phyloP scores from a whole-genome alignment of 768 basidiomycete species.

The Macrolepiota albuminosa region DNA sequence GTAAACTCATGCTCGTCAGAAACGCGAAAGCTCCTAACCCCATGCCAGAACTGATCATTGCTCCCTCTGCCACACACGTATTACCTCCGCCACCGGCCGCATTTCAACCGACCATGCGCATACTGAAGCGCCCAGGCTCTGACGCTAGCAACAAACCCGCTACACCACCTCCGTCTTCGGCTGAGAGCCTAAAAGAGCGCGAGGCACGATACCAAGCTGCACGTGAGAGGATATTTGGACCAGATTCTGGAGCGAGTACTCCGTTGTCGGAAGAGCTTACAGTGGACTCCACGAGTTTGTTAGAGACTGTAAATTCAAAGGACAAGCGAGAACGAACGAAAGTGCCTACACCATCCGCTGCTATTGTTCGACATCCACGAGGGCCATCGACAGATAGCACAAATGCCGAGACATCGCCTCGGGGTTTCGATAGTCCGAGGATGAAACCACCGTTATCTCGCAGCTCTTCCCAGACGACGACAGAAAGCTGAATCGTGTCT shows the following conservation, averaged over 20 bases:
- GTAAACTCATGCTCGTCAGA: constrained; percentile 26
- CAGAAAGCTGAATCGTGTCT: background rate
- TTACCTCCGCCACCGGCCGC: constrained; percentile 51
- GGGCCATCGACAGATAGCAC: constrained; percentile 3
- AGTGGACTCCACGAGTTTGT: background rate
- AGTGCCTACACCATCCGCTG: background rate
- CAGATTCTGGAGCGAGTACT: constrained; percentile 9
- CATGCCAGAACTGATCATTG: constrained; percentile 62
- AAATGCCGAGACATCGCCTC: background rate
- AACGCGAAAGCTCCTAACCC: constrained; percentile 54
- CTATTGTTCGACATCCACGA: constrained; percentile 23
- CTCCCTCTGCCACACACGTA: constrained; percentile 26
- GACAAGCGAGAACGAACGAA: constrained; percentile 8
- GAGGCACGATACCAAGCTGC: constrained; percentile 74
- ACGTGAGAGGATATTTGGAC: constrained; percentile 67
- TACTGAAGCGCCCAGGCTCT: constrained; percentile 62
- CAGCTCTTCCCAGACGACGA: background rate
- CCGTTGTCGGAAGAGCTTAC: background rate
- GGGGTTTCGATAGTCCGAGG: constrained; percentile 22
- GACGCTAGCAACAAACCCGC: constrained; percentile 21
- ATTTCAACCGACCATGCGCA: constrained; percentile 60
- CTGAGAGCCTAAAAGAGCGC: constrained; percentile 51
- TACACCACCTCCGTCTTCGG: constrained; percentile 18
- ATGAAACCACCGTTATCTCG: constrained; percentile 1
- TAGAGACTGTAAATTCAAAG: background rate